These are phyloP conservation scores for Epipyxis sp. DNA, from an alignment of 108 stramenopile genomes.

Conservation along the genomic window DNA sequence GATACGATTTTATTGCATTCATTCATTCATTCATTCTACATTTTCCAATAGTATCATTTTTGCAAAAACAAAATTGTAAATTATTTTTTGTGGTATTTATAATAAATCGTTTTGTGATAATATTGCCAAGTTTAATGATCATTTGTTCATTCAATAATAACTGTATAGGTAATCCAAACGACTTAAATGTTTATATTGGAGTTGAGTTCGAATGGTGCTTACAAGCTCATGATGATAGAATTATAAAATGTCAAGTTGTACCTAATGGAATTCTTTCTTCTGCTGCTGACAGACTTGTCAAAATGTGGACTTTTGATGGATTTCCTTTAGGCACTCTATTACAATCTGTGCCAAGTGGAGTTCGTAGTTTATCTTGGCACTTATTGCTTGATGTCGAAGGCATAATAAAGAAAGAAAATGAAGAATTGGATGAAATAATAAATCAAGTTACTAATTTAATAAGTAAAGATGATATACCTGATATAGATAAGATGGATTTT, in stretches of 20 bases:
- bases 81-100: too few species aligned
- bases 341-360: conserved; percentile 33
- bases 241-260: not conserved
- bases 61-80: too few species aligned
- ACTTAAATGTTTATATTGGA: not conserved
- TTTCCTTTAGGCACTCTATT: conserved; percentile 35
- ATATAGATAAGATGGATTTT: conserved; percentile 10
- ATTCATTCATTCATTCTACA: too few species aligned
- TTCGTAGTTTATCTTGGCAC: conserved; percentile 9
- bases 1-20: too few species aligned
- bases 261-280: conserved; percentile 31
- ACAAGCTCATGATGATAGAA: not conserved
- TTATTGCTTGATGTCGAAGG: conserved; percentile 2
- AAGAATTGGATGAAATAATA: conserved; percentile 22
- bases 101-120: too few species aligned
- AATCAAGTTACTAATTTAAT: not conserved
- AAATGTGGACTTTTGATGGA: conserved; percentile 45
- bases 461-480: conserved; percentile 13
- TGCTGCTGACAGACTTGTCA: conserved; percentile 44
- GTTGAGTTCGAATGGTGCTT: conserved; percentile 18
- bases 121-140: too few species aligned
- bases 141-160: too few species aligned
- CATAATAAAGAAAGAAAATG: not conserved
- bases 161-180: not conserved
- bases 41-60: too few species aligned